A percentile compares a stretch with the other conserved stretches of the same genome.
phyloP scores from a whole-genome alignment of 441 rosid species.

The Viola pubescens region DNA sequence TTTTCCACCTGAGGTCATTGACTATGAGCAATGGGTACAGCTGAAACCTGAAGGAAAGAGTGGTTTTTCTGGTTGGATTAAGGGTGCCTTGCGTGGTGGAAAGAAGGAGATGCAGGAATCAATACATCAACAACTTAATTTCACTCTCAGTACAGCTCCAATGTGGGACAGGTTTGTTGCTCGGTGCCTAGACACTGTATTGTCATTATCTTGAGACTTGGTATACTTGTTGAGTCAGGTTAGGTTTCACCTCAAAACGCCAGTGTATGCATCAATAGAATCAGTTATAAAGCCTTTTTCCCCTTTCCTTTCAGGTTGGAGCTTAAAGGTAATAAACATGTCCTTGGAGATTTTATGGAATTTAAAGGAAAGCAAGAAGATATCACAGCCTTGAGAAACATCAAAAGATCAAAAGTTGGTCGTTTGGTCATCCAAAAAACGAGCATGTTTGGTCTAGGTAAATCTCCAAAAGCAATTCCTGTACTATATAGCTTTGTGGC shows the following conservation, averaged over 20 bases:
- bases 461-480: constrained; percentile 8
- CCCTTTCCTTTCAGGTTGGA: constrained; percentile 47
- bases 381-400: constrained; percentile 33
- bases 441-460: constrained; percentile 96
- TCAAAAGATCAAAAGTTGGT: constrained; percentile 68
- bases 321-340: constrained; percentile 54
- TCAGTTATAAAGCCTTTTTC: no score
- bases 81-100: constrained; percentile 62
- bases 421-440: constrained; percentile 57
- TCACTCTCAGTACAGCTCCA: constrained; percentile 70
- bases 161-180: constrained; percentile 68
- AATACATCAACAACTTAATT: constrained; percentile 56
- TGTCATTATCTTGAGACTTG: constrained; percentile 2
- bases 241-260: no score
- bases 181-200: constrained; percentile 7
- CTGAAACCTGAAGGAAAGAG: constrained; percentile 59
- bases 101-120: constrained; percentile 90
- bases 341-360: constrained; percentile 70
- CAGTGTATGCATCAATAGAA: no score
- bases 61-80: constrained; percentile 68
- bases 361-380: constrained; percentile 77
- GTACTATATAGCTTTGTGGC: constrained; percentile 1
- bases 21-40: constrained; percentile 65
- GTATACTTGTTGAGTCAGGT: not conserved
- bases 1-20: constrained; percentile 68